Conservation (phyloP, 73 alveolate species). For the Paramecium octaurelia region DNA sequence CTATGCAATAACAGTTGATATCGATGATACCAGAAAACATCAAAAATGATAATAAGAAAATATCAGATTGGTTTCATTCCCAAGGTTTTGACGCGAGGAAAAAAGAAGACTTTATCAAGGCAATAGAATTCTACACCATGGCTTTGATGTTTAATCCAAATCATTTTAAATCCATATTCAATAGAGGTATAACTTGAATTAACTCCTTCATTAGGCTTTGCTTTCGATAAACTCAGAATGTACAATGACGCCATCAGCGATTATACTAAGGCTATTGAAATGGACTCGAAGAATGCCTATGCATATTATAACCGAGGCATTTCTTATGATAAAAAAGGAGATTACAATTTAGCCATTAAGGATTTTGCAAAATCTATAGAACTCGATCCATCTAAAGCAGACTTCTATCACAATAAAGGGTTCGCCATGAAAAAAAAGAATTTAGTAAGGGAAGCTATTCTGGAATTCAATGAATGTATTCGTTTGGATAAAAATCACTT, state of each 20-base stretch:
- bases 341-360: constrained; percentile 88
- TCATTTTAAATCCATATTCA: constrained; percentile 85
- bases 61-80: constrained; percentile 74
- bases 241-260: constrained; percentile 92
- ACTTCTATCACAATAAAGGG: constrained; percentile 97
- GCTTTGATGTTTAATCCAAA: constrained; percentile 80
- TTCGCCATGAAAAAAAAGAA: constrained; percentile 94
- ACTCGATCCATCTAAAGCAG: constrained; percentile 94
- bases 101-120: constrained; percentile 74
- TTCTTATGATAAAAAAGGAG: constrained; percentile 93
- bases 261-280: constrained; percentile 89
- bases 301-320: constrained; percentile 98
- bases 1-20: background rate
- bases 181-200: constrained; percentile 67
- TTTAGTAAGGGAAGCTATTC: constrained; percentile 84
- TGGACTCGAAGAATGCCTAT: constrained; percentile 94
- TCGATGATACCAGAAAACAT: constrained; percentile 23
- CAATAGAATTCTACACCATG: constrained; percentile 73
- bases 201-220: constrained; percentile 69
- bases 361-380: constrained; percentile 93
- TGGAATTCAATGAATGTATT: constrained; percentile 89
- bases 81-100: constrained; percentile 82
- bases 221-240: constrained; percentile 93
- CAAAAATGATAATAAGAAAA: constrained; percentile 53
- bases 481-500: constrained; percentile 86